Evolutionary conservation across 148 eudicot species (phyloP).

Genomic region (Chenopodium suecicum): DNA sequence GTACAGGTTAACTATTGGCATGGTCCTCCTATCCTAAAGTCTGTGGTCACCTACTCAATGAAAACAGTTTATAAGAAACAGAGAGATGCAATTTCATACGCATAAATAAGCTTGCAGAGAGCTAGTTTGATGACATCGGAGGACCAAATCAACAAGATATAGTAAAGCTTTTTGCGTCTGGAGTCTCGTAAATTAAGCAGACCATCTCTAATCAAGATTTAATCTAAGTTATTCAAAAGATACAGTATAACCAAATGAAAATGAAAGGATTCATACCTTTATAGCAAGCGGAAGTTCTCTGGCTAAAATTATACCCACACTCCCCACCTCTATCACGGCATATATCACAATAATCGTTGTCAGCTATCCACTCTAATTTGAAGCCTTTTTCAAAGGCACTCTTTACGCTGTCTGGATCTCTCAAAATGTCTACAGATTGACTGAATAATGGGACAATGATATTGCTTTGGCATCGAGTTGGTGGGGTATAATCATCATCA

Average conservation of each 20-base stretch:
- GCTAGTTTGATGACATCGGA: no score
- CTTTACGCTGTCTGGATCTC: not conserved
- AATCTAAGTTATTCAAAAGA: not conserved
- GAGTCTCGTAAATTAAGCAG: not conserved
- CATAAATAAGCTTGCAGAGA: no score
- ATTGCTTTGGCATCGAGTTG: conserved; percentile 3
- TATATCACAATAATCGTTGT: conserved; percentile 22
- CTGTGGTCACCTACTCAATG: no score
- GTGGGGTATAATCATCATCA: no score
- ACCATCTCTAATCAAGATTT: not conserved
- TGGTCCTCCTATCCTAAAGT: no score
- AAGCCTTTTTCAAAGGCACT: conserved; percentile 40
- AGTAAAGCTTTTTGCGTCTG: no score
- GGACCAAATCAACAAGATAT: no score
- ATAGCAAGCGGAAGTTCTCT: conserved; percentile 36
- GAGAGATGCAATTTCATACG: no score
- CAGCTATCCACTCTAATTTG: conserved; percentile 42
- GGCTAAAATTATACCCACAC: conserved; percentile 44
- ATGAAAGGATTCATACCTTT: not conserved
- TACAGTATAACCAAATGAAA: not conserved
- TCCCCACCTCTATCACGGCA: conserved; percentile 40
- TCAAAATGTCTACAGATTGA: not conserved
- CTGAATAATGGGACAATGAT: not conserved
- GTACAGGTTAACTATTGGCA: no score
- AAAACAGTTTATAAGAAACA: no score